Evolutionary conservation across 192 early-diverging fungal species (phyloP).

Genomic region (Coemansia sp.): DNA sequence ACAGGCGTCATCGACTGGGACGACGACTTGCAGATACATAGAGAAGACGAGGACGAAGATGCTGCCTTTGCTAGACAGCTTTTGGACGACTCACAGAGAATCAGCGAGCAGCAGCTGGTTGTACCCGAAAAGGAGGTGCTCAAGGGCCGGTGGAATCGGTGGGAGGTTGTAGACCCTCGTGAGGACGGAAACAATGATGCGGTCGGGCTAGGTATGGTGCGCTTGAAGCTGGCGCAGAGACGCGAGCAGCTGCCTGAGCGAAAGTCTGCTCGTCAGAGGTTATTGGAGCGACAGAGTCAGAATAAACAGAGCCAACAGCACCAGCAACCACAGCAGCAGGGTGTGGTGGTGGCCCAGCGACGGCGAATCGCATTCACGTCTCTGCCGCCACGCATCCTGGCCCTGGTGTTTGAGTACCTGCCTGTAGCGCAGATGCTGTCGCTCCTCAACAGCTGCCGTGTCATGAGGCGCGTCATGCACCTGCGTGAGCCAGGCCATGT

Average conservation of each 20-base stretch:
- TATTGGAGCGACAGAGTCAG: too few relatives aligned
- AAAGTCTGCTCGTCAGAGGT: too few relatives aligned
- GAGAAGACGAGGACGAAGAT: conserved; percentile 7
- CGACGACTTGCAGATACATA: conserved; percentile 4
- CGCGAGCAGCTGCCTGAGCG: conserved; percentile 8
- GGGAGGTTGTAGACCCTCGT: not conserved
- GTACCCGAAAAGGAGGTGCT: conserved; percentile 40
- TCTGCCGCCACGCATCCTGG: conserved; percentile 26
- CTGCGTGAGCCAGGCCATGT: conserved; percentile 7
- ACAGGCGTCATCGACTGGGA: conserved; percentile 18
- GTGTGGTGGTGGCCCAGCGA: not conserved
- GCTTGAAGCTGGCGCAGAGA: conserved; percentile 11
- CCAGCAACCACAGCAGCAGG: not conserved
- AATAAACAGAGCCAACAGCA: too few relatives aligned
- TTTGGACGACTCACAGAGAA: too few relatives aligned
- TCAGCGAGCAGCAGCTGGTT: too few relatives aligned
- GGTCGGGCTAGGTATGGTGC: conserved; percentile 24
- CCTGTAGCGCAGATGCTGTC: conserved; percentile 23
- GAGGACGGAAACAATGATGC: not conserved
- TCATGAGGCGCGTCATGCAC: conserved; percentile 35
- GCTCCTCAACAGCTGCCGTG: conserved; percentile 34
- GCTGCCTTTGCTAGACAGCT: too few relatives aligned
- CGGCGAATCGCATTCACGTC: conserved; percentile 7
- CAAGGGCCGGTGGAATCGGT: conserved; percentile 20
- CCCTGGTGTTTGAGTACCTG: conserved; percentile 17